Base-by-base conservation (phyloP, 2,329 filamentous ascomycete species). In the Pestalotiopsis sp. region DNA sequence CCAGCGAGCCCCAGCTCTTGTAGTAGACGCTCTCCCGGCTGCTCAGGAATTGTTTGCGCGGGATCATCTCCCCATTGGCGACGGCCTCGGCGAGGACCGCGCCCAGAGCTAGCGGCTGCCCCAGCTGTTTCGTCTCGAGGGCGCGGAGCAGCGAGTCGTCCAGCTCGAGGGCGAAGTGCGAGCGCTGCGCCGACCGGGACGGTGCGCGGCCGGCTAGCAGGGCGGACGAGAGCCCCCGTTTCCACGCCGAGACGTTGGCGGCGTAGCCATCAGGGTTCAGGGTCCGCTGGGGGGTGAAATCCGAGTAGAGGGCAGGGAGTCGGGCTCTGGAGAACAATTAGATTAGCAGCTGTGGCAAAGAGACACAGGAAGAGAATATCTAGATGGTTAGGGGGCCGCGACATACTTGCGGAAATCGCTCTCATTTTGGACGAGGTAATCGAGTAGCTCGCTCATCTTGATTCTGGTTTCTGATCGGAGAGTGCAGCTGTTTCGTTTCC, bases 211-310 rank as follows among this genome's bases (percentile, higher is more conserved):
- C 94, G 20, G 86, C 87, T 70, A 88, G 85, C 0, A 91, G 86
- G 1, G 94, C 92, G 65, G 88, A 84, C n/a, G 88, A 86, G 57
- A 97, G 85, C 2, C 90, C 94, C 52, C 88, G 87, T 68, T 91
- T 89, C 94, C 94, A 97, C 66, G 93, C 93, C 6, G 87, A 82
- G 57, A 93, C 84, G 78, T 97, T 97, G 58, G 94, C 93, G 23
- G 85, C 82, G 82, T 94, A 97, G 75, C 93, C 94, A 78, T 97
- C 93, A 1, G 94, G 93, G 77, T 97, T 97, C 25, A 92, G 88
- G 52, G 87, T 88, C 74, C 87, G 87, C 73, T 95, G 93, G 4
- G 88, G 81, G 49, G 89, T 85, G 77, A 97, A 97, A 79, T 97
- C 94, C 62, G 94, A 95, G 82, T 97, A 97, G 60, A 97, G 89